These are phyloP conservation scores for Wilcoxina mikolae DNA, from an alignment of 495 filamentous ascomycete genomes.

Conservation along the genomic window DNA sequence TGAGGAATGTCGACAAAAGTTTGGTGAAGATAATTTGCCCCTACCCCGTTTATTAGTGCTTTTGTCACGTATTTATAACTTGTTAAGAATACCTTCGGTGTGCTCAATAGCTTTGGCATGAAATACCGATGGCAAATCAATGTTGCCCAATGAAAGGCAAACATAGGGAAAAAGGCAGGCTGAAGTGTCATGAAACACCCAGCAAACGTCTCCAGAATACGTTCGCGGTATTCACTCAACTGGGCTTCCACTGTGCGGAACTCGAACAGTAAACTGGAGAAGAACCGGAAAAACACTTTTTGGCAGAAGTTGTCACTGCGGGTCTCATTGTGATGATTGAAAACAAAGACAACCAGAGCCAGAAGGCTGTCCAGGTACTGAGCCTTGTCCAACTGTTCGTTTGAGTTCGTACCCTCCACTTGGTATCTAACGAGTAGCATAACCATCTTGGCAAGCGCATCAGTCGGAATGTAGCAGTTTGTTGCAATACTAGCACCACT, in stretches of 20 bases:
- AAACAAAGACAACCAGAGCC: conserved; percentile 57
- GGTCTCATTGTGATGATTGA: conserved; percentile 73
- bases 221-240: conserved; percentile 43
- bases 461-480: conserved; percentile 59
- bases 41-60: background rate
- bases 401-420: conserved; percentile 43
- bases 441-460: conserved; percentile 78
- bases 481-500: conserved; percentile 43
- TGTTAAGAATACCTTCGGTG: background rate
- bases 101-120: conserved; percentile 57
- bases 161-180: conserved; percentile 61
- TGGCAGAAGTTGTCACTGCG: conserved; percentile 71
- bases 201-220: conserved; percentile 57
- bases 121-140: conserved; percentile 76
- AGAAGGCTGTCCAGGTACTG: conserved; percentile 61
- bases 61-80: background rate
- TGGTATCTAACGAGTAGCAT: conserved; percentile 56
- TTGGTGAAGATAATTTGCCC: conserved; percentile 8
- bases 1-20: conserved; percentile 5
- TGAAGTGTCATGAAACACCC: conserved; percentile 59
- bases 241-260: conserved; percentile 34
- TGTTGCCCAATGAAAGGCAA: conserved; percentile 69
- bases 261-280: conserved; percentile 69
- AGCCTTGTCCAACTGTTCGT: conserved; percentile 41
- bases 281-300: conserved; percentile 80